Evolutionary conservation across 495 filamentous ascomycete genomes (phyloP).

Genomic region (Letharia columbiana): DNA sequence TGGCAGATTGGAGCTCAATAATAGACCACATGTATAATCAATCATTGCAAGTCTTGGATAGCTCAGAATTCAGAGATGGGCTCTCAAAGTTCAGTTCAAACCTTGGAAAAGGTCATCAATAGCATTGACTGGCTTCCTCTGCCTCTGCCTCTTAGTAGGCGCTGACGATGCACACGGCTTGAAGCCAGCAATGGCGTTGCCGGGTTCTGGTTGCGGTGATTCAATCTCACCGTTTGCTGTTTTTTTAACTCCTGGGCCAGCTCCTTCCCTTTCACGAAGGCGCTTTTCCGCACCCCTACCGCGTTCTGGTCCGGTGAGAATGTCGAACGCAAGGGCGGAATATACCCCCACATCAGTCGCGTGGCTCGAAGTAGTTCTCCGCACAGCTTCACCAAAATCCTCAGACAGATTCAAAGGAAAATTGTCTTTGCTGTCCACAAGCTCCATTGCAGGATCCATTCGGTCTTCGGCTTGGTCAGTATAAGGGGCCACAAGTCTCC

Average conservation of each 20-base stretch:
- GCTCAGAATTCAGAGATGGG: not conserved
- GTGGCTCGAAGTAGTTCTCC: not conserved
- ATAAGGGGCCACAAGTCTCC: slow-evolving; percentile 35
- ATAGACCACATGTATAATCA: not conserved
- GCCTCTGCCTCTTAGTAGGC: not conserved
- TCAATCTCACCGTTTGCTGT: not conserved
- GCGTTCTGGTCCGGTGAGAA: not conserved
- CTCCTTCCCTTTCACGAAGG: not conserved
- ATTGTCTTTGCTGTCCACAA: not conserved
- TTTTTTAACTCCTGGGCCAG: not conserved
- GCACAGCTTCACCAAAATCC: slow-evolving; percentile 28
- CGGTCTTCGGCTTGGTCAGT: not conserved
- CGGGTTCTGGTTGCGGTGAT: not conserved
- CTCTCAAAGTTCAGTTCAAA: slow-evolving; percentile 9
- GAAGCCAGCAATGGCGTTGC: not conserved
- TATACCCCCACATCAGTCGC: not conserved
- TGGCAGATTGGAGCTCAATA: slow-evolving; percentile 18
- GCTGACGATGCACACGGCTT: not conserved
- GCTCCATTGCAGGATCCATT: not conserved
- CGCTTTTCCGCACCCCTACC: not conserved
- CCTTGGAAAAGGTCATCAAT: slow-evolving; percentile 17
- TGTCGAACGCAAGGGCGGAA: not conserved
- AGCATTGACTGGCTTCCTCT: slow-evolving; percentile 16
- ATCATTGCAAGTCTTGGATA: not conserved
- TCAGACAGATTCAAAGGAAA: slow-evolving; percentile 11